These are phyloP conservation scores for Kodamaea restingae DNA, from an alignment of 805 yeast species.

Conservation along the genomic window DNA sequence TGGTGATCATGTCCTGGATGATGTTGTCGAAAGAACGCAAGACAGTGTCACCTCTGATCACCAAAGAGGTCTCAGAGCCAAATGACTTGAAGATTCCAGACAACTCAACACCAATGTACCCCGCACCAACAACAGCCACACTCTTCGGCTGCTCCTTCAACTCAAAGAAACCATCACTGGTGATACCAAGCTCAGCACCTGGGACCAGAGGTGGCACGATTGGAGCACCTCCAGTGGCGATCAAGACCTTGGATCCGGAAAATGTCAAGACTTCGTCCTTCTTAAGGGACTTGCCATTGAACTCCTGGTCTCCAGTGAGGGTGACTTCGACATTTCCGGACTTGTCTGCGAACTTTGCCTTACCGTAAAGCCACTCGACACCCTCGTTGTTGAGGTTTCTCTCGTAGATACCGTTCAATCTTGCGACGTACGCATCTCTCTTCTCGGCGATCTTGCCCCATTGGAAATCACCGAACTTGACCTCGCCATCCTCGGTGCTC, in stretches of 20 bases:
- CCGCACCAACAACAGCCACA: conserved; percentile 96
- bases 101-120: conserved; percentile 93
- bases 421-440: conserved; percentile 85
- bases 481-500: conserved; percentile 49
- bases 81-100: conserved; percentile 91
- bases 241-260: conserved; percentile 77
- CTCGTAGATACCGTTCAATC: conserved; percentile 92
- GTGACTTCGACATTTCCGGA: conserved; percentile 77
- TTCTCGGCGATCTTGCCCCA: conserved; percentile 81
- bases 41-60: conserved; percentile 88
- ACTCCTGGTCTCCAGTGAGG: conserved; percentile 40
- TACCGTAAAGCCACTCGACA: conserved; percentile 82
- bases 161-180: conserved; percentile 88
- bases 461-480: conserved; percentile 54
- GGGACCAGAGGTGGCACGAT: conserved; percentile 63
- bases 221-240: conserved; percentile 94
- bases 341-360: conserved; percentile 64
- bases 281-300: conserved; percentile 24
- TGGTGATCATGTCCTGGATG: conserved; percentile 76
- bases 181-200: conserved; percentile 80
- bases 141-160: conserved; percentile 79
- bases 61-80: conserved; percentile 79
- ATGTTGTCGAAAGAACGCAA: conserved; percentile 82
- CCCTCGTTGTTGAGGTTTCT: conserved; percentile 83
- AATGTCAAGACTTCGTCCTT: conserved; percentile 56